These are phyloP conservation scores for Gnaphalium uliginosum DNA, from an alignment of 129 eudicot genomes.

Conservation along the genomic window DNA sequence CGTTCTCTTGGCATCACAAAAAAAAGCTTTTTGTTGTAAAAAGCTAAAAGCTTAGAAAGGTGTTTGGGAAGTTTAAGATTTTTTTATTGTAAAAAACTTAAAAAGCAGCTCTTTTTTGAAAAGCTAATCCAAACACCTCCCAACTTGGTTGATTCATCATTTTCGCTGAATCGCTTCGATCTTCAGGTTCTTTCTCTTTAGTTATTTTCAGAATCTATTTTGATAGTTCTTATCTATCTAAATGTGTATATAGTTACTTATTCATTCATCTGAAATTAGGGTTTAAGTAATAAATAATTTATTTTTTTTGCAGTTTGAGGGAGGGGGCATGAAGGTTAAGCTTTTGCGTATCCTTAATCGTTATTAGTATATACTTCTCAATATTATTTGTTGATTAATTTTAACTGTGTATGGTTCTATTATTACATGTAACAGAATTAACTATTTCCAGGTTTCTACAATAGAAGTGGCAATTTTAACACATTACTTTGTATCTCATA, in stretches of 20 bases:
- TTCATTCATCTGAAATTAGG: neutral
- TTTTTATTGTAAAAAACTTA: too few relatives aligned
- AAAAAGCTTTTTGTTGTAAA: too few relatives aligned
- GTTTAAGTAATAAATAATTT: constrained; percentile 11
- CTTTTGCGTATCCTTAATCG: constrained; percentile 87
- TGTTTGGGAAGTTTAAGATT: too few relatives aligned
- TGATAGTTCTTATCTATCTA: neutral
- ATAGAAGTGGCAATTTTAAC: too few relatives aligned
- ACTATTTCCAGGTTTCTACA: neutral
- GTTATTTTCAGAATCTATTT: neutral
- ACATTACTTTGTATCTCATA: too few relatives aligned
- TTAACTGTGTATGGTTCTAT: neutral
- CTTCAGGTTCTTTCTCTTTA: neutral
- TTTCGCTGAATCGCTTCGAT: neutral
- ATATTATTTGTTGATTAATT: neutral
- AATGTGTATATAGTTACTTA: too few relatives aligned
- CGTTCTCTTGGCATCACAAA: too few relatives aligned
- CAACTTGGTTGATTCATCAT: neutral
- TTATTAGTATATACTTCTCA: too few relatives aligned
- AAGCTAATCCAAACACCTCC: too few relatives aligned
- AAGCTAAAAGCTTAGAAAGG: too few relatives aligned
- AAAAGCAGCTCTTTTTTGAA: too few relatives aligned
- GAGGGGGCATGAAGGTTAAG: constrained; percentile 63
- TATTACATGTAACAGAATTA: neutral
- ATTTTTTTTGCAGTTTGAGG: constrained; percentile 40